These are phyloP conservation scores for Rhodotorula taiwanensis DNA, from an alignment of 768 basidiomycete genomes.

Conservation along the genomic window DNA sequence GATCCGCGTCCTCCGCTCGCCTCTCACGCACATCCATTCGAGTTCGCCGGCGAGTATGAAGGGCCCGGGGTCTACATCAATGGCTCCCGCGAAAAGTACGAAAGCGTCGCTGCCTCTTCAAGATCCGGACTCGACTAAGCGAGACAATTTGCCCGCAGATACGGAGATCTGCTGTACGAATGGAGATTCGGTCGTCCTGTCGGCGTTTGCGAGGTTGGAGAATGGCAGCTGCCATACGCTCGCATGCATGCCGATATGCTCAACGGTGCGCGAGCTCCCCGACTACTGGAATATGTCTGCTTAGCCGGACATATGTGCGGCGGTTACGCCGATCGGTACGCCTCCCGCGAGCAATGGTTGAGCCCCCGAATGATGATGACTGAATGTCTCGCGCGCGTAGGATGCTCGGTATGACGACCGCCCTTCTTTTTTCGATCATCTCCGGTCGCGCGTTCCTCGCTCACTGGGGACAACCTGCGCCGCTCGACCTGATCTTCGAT, in stretches of 20 bases:
- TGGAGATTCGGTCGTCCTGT: conserved; percentile 14
- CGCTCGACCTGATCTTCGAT: conserved; percentile 27
- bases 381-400: not conserved
- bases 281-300: conserved; percentile 19
- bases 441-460: conserved; percentile 23
- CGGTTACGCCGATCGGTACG: conserved; percentile 21
- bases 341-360: not conserved
- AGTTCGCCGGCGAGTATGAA: not conserved
- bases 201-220: conserved; percentile 10
- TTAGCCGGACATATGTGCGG: conserved; percentile 2
- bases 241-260: conserved; percentile 19
- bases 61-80: conserved; percentile 3
- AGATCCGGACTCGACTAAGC: not conserved
- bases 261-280: conserved; percentile 6
- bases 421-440: conserved; percentile 17
- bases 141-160: not conserved
- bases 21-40: not conserved
- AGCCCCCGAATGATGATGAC: not conserved
- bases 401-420: conserved; percentile 7
- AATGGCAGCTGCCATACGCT: conserved; percentile 19
- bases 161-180: conserved; percentile 16
- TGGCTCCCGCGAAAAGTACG: not conserved
- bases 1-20: not conserved
- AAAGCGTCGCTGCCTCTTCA: too few species aligned
- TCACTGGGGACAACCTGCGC: conserved; percentile 20